Evolutionary conservation across 768 basidiomycete genomes (phyloP).

Genomic region (Russula lepida): DNA sequence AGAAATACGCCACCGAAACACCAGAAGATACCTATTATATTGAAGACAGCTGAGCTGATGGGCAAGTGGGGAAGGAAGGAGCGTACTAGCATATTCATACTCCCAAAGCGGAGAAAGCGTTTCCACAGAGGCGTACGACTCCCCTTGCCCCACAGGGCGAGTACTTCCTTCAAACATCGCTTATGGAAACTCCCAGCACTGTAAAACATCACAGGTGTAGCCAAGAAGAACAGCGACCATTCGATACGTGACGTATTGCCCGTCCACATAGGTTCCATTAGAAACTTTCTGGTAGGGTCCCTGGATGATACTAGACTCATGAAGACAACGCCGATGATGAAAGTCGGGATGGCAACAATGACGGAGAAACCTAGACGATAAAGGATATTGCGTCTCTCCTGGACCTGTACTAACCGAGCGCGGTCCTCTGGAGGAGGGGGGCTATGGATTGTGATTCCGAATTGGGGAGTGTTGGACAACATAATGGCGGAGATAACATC

Average conservation of each 20-base stretch:
- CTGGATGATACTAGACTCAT: conserved; percentile 53
- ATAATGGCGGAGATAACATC: conserved; percentile 44
- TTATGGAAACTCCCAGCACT: conserved; percentile 50
- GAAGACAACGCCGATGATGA: conserved; percentile 70
- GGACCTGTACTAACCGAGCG: conserved; percentile 46
- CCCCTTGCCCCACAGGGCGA: conserved; percentile 47
- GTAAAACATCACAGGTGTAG: conserved; percentile 66
- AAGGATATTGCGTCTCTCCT: conserved; percentile 47
- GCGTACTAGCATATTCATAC: conserved; percentile 74
- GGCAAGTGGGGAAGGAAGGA: conserved; percentile 5
- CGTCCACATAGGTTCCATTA: conserved; percentile 53
- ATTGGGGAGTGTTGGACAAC: conserved; percentile 34
- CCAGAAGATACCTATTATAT: conserved; percentile 44
- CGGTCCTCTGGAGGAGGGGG: conserved; percentile 55
- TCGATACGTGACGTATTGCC: conserved; percentile 50
- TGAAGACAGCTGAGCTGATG: neutral
- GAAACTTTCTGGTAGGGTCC: conserved; percentile 39
- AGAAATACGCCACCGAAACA: conserved; percentile 69
- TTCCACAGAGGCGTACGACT: conserved; percentile 45
- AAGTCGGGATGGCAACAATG: conserved; percentile 62
- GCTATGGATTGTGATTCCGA: conserved; percentile 37
- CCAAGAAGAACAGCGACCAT: conserved; percentile 58
- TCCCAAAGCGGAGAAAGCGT: conserved; percentile 66
- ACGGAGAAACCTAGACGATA: conserved; percentile 49
- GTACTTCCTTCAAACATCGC: conserved; percentile 47